Conservation (phyloP, 495 filamentous ascomycete species). For the Xylaria acuta region DNA sequence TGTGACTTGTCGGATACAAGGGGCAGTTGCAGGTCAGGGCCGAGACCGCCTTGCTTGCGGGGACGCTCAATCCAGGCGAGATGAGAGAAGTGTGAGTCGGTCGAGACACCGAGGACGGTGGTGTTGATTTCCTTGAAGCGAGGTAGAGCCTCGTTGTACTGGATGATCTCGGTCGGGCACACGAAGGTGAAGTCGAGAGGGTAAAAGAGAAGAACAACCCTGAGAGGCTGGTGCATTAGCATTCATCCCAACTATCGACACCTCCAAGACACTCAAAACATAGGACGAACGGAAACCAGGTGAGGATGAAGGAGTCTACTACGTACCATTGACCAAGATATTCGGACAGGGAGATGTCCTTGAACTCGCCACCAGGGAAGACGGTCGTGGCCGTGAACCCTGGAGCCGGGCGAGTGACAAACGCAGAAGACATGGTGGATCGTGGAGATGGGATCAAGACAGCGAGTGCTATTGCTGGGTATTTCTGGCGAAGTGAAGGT, state of each 20-base stretch:
- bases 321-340: constrained; percentile 43
- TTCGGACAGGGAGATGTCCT: constrained; percentile 47
- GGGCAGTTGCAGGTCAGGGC: constrained; percentile 57
- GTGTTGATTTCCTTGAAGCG: constrained; percentile 42
- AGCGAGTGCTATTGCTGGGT: not conserved
- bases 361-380: constrained; percentile 53
- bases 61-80: constrained; percentile 60
- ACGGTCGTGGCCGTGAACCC: constrained; percentile 56
- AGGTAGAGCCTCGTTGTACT: constrained; percentile 48
- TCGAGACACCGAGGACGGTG: constrained; percentile 39
- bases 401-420: constrained; percentile 61
- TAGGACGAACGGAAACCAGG: not conserved
- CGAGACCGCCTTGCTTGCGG: constrained; percentile 61
- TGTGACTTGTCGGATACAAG: constrained; percentile 64
- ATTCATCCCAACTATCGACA: not conserved
- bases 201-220: constrained; percentile 44
- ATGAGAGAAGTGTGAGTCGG: constrained; percentile 59
- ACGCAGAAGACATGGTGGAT: constrained; percentile 45
- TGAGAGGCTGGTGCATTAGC: constrained; percentile 14
- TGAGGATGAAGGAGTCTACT: not conserved
- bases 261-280: not conserved
- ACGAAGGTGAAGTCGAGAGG: constrained; percentile 52
- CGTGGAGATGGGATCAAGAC: not conserved
- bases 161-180: constrained; percentile 60
- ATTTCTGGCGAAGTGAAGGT: not conserved